Base-by-base conservation (phyloP, 2,329 filamentous ascomycete genomes). In the Talaromyces atroroseus region DNA sequence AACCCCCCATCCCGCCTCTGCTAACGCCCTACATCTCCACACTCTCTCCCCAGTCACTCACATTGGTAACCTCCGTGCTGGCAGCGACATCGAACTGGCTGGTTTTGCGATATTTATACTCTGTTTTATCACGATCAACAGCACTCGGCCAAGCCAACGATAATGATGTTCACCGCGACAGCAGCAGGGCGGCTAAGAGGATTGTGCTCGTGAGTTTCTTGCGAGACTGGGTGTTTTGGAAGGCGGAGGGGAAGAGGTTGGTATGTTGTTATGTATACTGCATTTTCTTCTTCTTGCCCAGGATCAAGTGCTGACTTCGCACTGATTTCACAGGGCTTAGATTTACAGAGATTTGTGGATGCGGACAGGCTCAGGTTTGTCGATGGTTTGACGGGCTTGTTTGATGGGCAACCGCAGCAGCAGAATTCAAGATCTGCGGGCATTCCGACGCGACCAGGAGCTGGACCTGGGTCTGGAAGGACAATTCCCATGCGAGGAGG, bases 121-220 rank as follows among this genome's bases (percentile, higher is more conserved):
- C 74, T 49, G 74, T 78, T 16, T 66, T 84, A 36, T 66, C 63
- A 45, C 62, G 8, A 36, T 21, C 49, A 29, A 52, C 36, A 26
- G 24, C 24, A 42, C 23, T 20, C 21, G 42, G 12, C 24, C 20
- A n/a, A 16, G 4, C 26, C 57, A 65, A 63, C 21, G 44, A 62
- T 50, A 64, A 65, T 49, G 65, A 61, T 12, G 32, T 52, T 40
- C 66, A 23, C 20, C 3, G 7, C 18, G 8, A 23, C 18, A 7
- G 26, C 26, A 29, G 20, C n/a, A 18, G 36, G 7, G 36, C 18
- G 34, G 45, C 51, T 5, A 38, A 64, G 74, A 45, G 76, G 50
- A 81, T 96, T 0, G 78, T 96, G 2, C 77, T 96, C 2, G 84
- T 94, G 57, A 95, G 89, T 74, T 96, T 94, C 73, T 75, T 95